Evolutionary conservation across 495 filamentous ascomycete genomes (phyloP).

Genomic region (Sordaria brevicollis): DNA sequence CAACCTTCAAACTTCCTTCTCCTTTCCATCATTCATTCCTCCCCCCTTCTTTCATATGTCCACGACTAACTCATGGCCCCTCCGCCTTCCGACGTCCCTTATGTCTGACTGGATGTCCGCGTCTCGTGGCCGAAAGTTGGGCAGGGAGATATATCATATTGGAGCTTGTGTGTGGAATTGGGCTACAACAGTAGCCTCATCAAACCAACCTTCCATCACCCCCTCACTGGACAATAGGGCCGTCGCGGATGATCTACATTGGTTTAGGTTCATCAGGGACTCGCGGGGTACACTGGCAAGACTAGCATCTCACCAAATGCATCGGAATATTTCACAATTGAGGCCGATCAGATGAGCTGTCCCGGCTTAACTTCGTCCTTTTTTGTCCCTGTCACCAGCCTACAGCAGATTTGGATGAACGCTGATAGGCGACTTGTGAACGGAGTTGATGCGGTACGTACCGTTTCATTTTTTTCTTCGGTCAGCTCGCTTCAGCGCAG

Average conservation of each 20-base stretch:
- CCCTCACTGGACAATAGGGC: neutral
- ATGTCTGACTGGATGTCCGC: neutral
- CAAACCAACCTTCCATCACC: neutral
- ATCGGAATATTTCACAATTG: neutral
- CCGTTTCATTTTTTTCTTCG: neutral
- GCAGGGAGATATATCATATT: neutral
- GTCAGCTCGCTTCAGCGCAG: constrained; percentile 15
- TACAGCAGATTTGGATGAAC: constrained; percentile 9
- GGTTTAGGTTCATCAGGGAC: neutral
- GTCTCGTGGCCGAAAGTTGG: neutral
- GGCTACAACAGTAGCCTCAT: neutral
- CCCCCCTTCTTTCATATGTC: neutral
- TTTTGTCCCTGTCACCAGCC: neutral
- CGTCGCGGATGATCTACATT: neutral
- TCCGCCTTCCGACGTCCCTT: neutral
- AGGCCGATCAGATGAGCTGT: neutral
- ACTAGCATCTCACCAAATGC: neutral
- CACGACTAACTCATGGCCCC: neutral
- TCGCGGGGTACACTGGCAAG: neutral
- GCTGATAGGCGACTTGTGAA: constrained; percentile 1
- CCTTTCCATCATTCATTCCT: neutral
- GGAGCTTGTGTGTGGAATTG: neutral
- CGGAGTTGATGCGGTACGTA: neutral
- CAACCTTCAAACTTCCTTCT: neutral
- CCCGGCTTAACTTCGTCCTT: neutral